These are phyloP conservation scores for Cucurbita moschata DNA, from an alignment of 306 rosid species.

Conservation along the genomic window DNA sequence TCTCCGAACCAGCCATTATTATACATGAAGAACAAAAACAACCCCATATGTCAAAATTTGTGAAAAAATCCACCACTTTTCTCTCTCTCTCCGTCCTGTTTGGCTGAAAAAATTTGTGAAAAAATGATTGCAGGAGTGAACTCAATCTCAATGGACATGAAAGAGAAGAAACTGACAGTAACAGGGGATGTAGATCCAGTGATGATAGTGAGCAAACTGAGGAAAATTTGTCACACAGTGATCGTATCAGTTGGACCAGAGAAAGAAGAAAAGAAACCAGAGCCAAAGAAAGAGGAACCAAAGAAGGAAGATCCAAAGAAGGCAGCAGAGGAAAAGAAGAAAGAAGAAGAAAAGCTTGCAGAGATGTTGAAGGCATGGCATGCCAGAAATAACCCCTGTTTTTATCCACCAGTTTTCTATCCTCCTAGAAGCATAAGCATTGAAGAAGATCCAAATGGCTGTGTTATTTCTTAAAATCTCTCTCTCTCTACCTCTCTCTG, in stretches of 20 bases:
- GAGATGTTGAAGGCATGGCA: background rate
- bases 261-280: conserved; percentile 6
- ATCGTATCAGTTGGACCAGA: conserved; percentile 7
- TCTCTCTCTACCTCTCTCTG: background rate
- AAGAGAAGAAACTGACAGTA: conserved; percentile 2
- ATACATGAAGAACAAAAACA: background rate
- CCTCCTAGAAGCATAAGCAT: background rate
- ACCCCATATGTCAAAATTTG: background rate
- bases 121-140: background rate
- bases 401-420: background rate
- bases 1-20: background rate
- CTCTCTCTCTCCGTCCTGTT: background rate
- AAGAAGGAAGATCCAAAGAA: conserved; percentile 6
- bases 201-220: background rate
- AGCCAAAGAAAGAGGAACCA: background rate
- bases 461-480: conserved; percentile 2
- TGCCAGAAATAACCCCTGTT: background rate
- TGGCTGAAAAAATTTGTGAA: background rate
- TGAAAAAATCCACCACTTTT: background rate
- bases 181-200: conserved; percentile 5
- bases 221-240: background rate
- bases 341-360: background rate
- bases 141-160: conserved; percentile 6
- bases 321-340: background rate
- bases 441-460: conserved; percentile 6